phyloP scores from a whole-genome alignment of 306 rosid genomes.

The Lagenaria siceraria region DNA sequence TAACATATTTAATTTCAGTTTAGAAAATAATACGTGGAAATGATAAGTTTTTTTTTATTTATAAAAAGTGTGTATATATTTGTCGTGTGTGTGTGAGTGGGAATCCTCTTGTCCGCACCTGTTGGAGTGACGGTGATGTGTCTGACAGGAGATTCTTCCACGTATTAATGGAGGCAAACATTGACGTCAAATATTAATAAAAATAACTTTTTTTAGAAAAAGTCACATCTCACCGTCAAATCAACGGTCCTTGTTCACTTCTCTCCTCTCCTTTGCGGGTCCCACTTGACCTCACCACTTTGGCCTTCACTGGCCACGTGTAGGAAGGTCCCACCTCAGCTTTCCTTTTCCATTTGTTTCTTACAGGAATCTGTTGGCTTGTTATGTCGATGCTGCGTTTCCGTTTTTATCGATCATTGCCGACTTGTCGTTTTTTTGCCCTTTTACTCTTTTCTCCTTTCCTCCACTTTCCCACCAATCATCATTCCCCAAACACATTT shows the following conservation, averaged over 20 bases:
- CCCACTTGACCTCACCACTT: not conserved
- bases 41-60: too few species aligned
- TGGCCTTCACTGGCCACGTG: not conserved
- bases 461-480: not conserved
- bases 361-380: not conserved
- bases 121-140: slow-evolving; percentile 8
- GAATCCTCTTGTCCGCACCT: slow-evolving; percentile 4
- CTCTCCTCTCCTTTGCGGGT: not conserved
- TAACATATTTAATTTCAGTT: too few species aligned
- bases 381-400: not conserved
- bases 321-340: not conserved
- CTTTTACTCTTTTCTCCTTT: not conserved
- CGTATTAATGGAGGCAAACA: not conserved
- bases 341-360: not conserved
- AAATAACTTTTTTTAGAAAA: too few species aligned
- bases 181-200: not conserved
- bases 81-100: not conserved
- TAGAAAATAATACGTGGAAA: not conserved
- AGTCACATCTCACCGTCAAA: not conserved
- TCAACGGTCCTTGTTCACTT: not conserved
- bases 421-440: not conserved
- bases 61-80: not conserved
- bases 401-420: not conserved
- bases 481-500: not conserved
- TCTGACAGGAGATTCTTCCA: slow-evolving; percentile 11